Conservation (phyloP, 2,329 filamentous ascomycete genomes). For the Pseudogymnoascus pannorum region DNA sequence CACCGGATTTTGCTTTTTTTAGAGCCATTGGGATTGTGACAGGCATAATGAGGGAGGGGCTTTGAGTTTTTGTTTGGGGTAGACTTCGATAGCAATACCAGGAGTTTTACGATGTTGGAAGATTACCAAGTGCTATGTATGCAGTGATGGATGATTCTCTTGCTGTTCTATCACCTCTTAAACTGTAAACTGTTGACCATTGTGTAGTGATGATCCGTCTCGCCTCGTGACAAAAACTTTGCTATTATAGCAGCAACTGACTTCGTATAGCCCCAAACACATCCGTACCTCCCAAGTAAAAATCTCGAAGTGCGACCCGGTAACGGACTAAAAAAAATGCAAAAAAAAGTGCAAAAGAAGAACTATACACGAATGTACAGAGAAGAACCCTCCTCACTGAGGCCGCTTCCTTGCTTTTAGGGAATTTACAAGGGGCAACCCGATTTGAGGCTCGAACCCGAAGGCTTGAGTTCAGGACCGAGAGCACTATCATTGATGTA, state of each 20-base stretch:
- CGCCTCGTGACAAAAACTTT: not conserved
- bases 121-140: not conserved
- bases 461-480: not conserved
- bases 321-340: not conserved
- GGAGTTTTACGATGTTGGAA: not conserved
- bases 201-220: not conserved
- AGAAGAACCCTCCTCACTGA: constrained; percentile 1
- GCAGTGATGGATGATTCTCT: no score
- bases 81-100: constrained; percentile 5
- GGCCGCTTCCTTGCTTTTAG: constrained; percentile 1
- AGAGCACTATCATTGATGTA: constrained; percentile 1
- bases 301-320: not conserved
- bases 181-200: not conserved
- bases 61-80: not conserved
- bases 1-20: constrained; percentile 5
- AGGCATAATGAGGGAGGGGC: not conserved
- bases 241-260: not conserved
- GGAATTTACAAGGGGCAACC: not conserved
- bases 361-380: not conserved
- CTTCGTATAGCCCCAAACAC: not conserved
- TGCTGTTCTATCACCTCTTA: not conserved
- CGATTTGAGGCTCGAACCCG: not conserved
- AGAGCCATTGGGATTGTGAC: not conserved
- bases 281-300: not conserved
- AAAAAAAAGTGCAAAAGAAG: not conserved